These are phyloP conservation scores for Geranium rotundifolium DNA, from an alignment of 345 rosid genomes.

Conservation along the genomic window DNA sequence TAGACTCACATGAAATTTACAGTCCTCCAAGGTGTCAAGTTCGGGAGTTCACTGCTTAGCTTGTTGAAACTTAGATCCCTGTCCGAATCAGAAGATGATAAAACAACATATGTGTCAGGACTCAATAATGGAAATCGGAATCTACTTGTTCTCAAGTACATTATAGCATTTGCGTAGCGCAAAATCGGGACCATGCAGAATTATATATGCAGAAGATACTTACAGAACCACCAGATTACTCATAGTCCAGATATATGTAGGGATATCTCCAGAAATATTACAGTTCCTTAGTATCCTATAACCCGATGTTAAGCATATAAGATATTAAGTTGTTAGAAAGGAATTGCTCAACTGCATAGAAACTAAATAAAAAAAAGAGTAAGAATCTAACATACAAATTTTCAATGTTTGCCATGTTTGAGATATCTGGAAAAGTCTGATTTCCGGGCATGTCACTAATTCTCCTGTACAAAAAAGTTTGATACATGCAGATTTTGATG, in stretches of 20 bases:
- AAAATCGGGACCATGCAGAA: neutral
- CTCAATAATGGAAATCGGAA: neutral
- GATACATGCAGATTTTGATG: neutral
- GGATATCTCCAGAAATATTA: slow-evolving; percentile 28
- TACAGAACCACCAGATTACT: slow-evolving; percentile 17
- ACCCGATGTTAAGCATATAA: neutral
- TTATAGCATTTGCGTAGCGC: too few relatives aligned
- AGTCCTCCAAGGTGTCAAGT: slow-evolving; percentile 8
- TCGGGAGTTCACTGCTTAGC: slow-evolving; percentile 29
- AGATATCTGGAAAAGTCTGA: slow-evolving; percentile 25
- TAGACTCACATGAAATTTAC: slow-evolving; percentile 30
- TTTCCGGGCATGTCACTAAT: slow-evolving; percentile 35
- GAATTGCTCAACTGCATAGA: neutral
- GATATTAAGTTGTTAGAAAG: neutral
- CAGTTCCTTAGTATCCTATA: slow-evolving; percentile 35
- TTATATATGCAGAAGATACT: slow-evolving; percentile 1
- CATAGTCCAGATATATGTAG: slow-evolving; percentile 14
- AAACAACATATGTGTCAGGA: neutral
- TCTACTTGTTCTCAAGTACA: too few relatives aligned
- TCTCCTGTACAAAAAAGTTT: slow-evolving; percentile 24
- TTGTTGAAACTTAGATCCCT: slow-evolving; percentile 56
- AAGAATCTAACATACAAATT: slow-evolving; percentile 24
- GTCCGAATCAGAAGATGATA: slow-evolving; percentile 1
- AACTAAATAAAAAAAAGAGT: neutral
- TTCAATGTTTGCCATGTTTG: slow-evolving; percentile 16